These are phyloP conservation scores for Saccharomyces hybrid DNA, from an alignment of 1,139 yeast genomes.

Conservation along the genomic window DNA sequence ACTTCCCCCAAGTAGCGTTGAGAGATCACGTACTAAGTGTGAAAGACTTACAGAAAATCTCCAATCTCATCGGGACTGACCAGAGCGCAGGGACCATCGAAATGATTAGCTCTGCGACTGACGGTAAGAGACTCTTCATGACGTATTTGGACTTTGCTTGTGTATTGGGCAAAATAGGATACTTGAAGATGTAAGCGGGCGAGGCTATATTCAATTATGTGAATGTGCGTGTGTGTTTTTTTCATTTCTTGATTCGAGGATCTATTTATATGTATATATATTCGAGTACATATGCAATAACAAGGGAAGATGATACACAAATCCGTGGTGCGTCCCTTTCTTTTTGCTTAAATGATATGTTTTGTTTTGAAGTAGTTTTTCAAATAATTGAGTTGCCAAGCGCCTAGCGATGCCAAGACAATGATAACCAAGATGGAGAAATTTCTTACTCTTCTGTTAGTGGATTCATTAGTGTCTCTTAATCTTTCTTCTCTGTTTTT, in stretches of 20 bases:
- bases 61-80: conserved; percentile 30
- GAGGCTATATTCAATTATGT: background rate
- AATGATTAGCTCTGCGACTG: conserved; percentile 39
- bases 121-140: conserved; percentile 32
- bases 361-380: conserved; percentile 90
- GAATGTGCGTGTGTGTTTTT: background rate
- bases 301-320: background rate
- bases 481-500: conserved; percentile 81
- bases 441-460: conserved; percentile 68
- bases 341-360: conserved; percentile 59
- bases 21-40: conserved; percentile 28
- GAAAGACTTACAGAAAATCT: conserved; percentile 34
- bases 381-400: conserved; percentile 86
- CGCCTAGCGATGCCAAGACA: conserved; percentile 69
- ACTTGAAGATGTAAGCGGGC: conserved; percentile 18
- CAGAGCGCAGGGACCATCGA: conserved; percentile 33
- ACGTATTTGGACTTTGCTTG: conserved; percentile 39
- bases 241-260: background rate
- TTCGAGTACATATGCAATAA: background rate
- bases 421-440: conserved; percentile 65
- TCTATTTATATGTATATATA: background rate
- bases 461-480: conserved; percentile 94
- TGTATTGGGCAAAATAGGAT: conserved; percentile 40
- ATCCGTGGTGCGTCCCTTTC: background rate
- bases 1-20: conserved; percentile 17